A percentile compares a stretch with the other conserved stretches of the same genome.
These are phyloP conservation scores for Hansenula sp. DNA, from an alignment of 1,139 yeast genomes.

Conservation along the genomic window DNA sequence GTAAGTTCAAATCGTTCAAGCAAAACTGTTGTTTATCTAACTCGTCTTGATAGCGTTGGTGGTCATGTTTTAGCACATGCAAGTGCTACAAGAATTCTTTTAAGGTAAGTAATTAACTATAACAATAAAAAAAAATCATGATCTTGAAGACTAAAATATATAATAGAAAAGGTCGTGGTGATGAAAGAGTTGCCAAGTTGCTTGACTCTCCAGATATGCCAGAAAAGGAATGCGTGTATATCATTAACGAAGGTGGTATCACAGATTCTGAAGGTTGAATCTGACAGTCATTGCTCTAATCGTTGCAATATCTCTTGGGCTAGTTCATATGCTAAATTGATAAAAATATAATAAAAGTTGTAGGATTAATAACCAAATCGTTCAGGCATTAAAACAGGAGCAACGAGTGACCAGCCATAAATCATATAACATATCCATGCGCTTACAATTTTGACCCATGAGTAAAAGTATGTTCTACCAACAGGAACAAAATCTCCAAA, in stretches of 20 bases:
- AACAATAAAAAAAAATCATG: neutral
- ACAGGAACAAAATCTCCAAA: slow-evolving; percentile 93
- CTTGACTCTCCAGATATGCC: slow-evolving; percentile 66
- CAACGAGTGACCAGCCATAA: slow-evolving; percentile 87
- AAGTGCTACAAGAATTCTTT: slow-evolving; percentile 53
- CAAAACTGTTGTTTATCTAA: no score
- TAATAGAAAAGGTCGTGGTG: slow-evolving; percentile 55
- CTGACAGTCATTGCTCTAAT: no score
- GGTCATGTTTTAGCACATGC: slow-evolving; percentile 65
- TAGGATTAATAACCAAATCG: slow-evolving; percentile 43
- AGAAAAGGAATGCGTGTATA: slow-evolving; percentile 50
- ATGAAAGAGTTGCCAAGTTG: slow-evolving; percentile 58
- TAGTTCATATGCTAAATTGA: neutral
- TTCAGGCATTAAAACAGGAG: slow-evolving; percentile 89
- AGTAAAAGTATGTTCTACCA: slow-evolving; percentile 91
- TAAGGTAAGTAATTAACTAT: slow-evolving; percentile 24
- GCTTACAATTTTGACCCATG: slow-evolving; percentile 90
- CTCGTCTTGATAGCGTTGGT: slow-evolving; percentile 35
- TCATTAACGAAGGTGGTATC: slow-evolving; percentile 50
- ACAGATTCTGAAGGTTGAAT: slow-evolving; percentile 33
- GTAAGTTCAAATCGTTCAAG: slow-evolving; percentile 19
- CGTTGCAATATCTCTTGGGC: no score
- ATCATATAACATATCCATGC: slow-evolving; percentile 88
- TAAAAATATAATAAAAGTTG: no score
- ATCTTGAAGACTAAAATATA: neutral